Conservation (phyloP, 1,284 basidiomycete species). For the Fomes fomentarius region DNA sequence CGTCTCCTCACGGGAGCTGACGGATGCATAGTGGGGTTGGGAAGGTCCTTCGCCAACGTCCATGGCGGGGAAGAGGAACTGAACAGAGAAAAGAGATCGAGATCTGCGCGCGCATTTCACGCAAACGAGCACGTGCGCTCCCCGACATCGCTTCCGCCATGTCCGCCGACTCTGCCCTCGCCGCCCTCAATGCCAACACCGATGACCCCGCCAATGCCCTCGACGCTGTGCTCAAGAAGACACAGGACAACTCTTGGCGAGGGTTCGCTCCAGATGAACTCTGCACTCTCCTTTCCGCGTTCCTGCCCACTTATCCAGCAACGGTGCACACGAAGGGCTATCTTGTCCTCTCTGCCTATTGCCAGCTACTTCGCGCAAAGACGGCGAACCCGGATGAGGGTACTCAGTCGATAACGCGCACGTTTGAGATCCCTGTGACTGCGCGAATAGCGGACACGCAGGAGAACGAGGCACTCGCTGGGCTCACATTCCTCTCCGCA, state of each 20-base stretch:
- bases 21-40: conserved; percentile 6
- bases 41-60: conserved; percentile 33
- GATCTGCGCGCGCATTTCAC: conserved; percentile 8
- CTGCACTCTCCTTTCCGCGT: conserved; percentile 54
- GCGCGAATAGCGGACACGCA: conserved; percentile 55
- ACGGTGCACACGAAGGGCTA: conserved; percentile 64
- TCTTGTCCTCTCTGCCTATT: conserved; percentile 65
- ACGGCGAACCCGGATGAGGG: conserved; percentile 44
- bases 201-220: conserved; percentile 18
- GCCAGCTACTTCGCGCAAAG: conserved; percentile 52
- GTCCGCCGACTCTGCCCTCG: conserved; percentile 16
- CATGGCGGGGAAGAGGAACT: conserved; percentile 20
- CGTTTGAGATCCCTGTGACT: conserved; percentile 51
- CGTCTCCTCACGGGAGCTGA: conserved; percentile 27
- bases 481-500: conserved; percentile 66
- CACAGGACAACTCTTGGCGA: conserved; percentile 36
- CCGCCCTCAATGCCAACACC: conserved; percentile 17
- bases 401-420: conserved; percentile 49
- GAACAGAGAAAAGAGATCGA: conserved; percentile 20
- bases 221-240: conserved; percentile 41
- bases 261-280: conserved; percentile 57
- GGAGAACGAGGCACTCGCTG: conserved; percentile 52
- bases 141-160: conserved; percentile 9
- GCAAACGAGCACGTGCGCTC: conserved; percentile 2
- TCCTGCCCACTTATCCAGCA: conserved; percentile 48